Base-by-base conservation (phyloP, 1,139 yeast genomes). In the Barnettozyma hawaiiensis region DNA sequence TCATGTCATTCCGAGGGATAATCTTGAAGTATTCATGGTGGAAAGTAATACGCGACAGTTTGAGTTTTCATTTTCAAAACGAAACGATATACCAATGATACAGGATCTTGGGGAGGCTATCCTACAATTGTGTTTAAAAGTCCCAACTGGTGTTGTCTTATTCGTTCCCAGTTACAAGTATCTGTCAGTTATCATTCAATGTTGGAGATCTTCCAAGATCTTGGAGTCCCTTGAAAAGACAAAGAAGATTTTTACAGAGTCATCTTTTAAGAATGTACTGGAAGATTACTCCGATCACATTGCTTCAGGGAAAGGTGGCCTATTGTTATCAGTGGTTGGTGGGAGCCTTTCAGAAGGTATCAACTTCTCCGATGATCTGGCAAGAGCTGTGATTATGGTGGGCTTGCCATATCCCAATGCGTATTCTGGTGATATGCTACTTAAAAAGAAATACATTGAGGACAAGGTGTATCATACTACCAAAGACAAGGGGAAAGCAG, bases 321-420 rank as follows among this genome's bases (percentile, higher is more conserved):
- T 85, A 2, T 62, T 92, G 6, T 69, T 90, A 24, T 81, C 96
- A 0, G 96, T 92, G 1, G 96, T 92, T 14, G 97, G 97, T 2
- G 98, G 97, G 0, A 84, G 84, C 56, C 70, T 92, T 68, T 86
- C 96, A 0, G 98, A 90, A 61, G 98, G 98, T 7, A 92, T 90
- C 40, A 90, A 90, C 58, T 90, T 92, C 59, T 77, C 90, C 3
- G 94, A 89, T 58, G 78, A 83, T 35, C 65, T 92, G 22, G 96
- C 97, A 1, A 69, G 97, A 49, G 92, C 87, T 0, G 94, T 92
- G 0, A 67, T 87, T 2, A 83, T 92, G 85, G 70, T 87, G 11
- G 98, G 97, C 0, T 62, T 92, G 36, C 97, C 98, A 2, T 92
- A 76, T 55, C 97, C 98, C 0, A 90, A 89, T 59, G 76, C 85